Base-by-base conservation (phyloP, 1,284 basidiomycete genomes). In the Papiliotrema nemorosa region DNA sequence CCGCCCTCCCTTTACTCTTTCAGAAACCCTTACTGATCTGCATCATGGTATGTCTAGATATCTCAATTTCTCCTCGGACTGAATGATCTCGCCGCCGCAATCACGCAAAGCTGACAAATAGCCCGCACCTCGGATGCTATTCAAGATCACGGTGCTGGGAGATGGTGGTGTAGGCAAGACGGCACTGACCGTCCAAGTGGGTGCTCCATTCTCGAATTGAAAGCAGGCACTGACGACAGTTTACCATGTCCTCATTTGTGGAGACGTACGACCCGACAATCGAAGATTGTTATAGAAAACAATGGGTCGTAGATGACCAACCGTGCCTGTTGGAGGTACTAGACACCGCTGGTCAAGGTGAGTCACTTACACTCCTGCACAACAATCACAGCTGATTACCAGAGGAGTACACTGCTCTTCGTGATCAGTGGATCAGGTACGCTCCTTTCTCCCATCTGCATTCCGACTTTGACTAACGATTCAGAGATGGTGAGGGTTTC, bases 91-190 rank as follows among this genome's bases (percentile, higher is more conserved):
- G n/a, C n/a, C n/a, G n/a, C n/a, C n/a, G n/a, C n/a, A n/a, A n/a
- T n/a, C n/a, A n/a, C n/a, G n/a, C n/a, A n/a, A n/a, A n/a, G n/a
- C n/a, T n/a, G n/a, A n/a, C n/a, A n/a, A n/a, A n/a, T n/a, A 44
- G 48, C 48, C 48, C 14, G 40, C 48, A 18, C 47, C 51, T 12
- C 52, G 72, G 41, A 73, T 72, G 68, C 53, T 74, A 48, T 70
- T 66, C 69, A 75, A 75, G 57, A 68, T 97, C 66, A 91, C 92
- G 59, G 90, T 97, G 60, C 82, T 97, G 50, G 92, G 92, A 60
- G 93, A 97, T 77, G 93, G 93, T 77, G 93, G 93, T 78, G 93
- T 97, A 31, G 93, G 93, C 59, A 97, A 97, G 81, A 97, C 93
- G 51, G 93, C 93, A 21, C 76, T 97, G 68, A 93, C 92, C 59